phyloP scores from a whole-genome alignment of 2,329 filamentous ascomycete species.

The Remersonia thermophila region DNA sequence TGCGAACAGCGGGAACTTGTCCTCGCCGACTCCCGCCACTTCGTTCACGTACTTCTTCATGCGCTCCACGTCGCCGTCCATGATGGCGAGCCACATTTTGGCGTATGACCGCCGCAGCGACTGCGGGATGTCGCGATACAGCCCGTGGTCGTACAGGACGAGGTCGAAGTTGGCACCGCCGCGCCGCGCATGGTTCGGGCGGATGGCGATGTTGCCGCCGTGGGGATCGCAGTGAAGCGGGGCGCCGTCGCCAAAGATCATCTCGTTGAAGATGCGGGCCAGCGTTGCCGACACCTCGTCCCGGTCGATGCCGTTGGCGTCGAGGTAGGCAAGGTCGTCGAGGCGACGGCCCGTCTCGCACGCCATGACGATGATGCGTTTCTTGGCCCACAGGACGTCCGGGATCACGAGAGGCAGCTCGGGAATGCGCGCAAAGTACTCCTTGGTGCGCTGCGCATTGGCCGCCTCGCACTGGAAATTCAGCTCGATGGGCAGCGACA shows the following conservation, averaged over 20 bases:
- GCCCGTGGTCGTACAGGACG: conserved; percentile 89
- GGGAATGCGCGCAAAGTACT: conserved; percentile 66
- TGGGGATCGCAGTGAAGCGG: conserved; percentile 95
- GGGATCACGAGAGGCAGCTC: conserved; percentile 79
- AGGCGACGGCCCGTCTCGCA: conserved; percentile 75
- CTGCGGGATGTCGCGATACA: conserved; percentile 84
- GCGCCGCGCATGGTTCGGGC: conserved; percentile 52
- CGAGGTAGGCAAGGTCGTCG: conserved; percentile 80
- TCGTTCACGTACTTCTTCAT: conserved; percentile 87
- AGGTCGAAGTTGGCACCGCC: conserved; percentile 74
- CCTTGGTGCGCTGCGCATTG: conserved; percentile 68
- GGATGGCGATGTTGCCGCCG: conserved; percentile 88
- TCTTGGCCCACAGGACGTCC: conserved; percentile 76
- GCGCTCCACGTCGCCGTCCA: conserved; percentile 69
- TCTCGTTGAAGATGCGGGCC: conserved; percentile 93
- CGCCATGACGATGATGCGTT: conserved; percentile 90
- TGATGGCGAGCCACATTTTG: conserved; percentile 92
- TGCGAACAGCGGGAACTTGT: conserved; percentile 89
- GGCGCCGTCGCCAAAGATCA: conserved; percentile 88
- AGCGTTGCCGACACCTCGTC: conserved; percentile 91
- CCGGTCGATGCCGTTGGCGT: conserved; percentile 75
- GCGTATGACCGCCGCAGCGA: conserved; percentile 75
- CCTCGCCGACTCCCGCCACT: conserved; percentile 77
- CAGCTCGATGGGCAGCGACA: conserved; percentile 79
- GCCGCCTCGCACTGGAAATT: conserved; percentile 77